Base-by-base conservation (phyloP, 352 stramenopile genomes). In the Phytophthora pistaciae region DNA sequence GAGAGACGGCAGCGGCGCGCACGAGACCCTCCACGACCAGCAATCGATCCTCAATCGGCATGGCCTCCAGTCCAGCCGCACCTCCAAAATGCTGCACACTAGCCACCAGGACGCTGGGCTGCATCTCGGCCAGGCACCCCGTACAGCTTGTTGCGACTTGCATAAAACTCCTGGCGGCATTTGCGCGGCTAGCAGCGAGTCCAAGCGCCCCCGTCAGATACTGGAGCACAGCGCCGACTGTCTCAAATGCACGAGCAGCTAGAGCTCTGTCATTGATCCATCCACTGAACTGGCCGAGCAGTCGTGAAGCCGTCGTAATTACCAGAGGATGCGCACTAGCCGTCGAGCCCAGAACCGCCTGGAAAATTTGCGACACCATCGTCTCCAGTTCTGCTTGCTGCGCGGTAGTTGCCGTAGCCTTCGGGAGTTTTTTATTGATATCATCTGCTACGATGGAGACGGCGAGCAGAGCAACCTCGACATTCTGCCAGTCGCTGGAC, bases 141-240 rank as follows among this genome's bases (percentile, higher is more conserved):
- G 77, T 79, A 57, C 86, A 92, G 31, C 57, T 74, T 3, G 81
- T 91, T 18, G 78, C 71, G 48, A 92, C 67, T 72, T 93, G 86
- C 84, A 93, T 91, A 48, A 93, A 91, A 59, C 86, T 93, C 62
- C 76, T 90, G 1, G 84, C 82, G 46, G 86, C 84, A 64, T 83
- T 85, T 3, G 72, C 21, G 29, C 78, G 75, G 62, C 86, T 90
- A 31, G 56, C 33, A 6, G 53, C 55, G 16, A 83, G 50, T 0
- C 66, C 60, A 46, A 93, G 65, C 0, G 86, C 86, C 5, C 60
- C 68, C 8, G 85, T 81, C n/a, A 93, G 65, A 68, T 88, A 92
- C 55, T 83, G 76, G 21, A 91, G 63, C 46, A 90, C 81, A 49
- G 78, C 69, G 16, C 57, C 64, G 10, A 93, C 60, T 0, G 68